Evolutionary conservation across 306 rosid species (phyloP), one percentile per base, ranked within the genome.

Genomic region (Malus orientalis): DNA sequence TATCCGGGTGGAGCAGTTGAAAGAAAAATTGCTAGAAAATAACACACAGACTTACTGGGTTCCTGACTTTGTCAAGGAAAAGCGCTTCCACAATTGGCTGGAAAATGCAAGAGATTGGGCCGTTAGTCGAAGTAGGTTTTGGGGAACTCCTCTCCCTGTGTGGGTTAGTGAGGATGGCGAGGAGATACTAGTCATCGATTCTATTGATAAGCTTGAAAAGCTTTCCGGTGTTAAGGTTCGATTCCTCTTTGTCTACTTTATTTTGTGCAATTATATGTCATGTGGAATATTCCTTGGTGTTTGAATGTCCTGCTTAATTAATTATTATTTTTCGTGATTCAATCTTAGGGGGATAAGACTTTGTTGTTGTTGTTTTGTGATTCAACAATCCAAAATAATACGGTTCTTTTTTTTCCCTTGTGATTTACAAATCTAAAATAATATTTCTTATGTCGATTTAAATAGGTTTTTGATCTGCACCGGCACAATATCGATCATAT

Each of bases 21-120:
- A 92, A 84, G 97, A 92, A 66, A 72, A 90, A 78, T 84, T 95
- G 86, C 79, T 95, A 81, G 96, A 89, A 79, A 95, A 90, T 87
- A 95, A 95, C 82, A 85, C 74, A 84, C 85, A 90, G 84, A 95
- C 98, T 15, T 89, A 87, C 74, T 95, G 98, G 98, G 98, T 95
- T 69, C 98, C 98, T 71, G 97, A 95, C 76, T 95, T 95, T 85
- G 98, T 95, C 69, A 95, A 95, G 98, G 98, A 95, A 66, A 95
- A 95, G 72, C 84, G 97, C 73, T 95, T 95, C 78, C 98, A 95
- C 88, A 95, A 95, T 82, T 95, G 98, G 98, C 89, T 95, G 62
- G 98, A 95, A 88, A 95, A 95, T 92, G 98, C 97, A 27, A 92
- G 98, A 84, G 98, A 95, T 79, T 95, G 98, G 98, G 97, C 98